Base-by-base conservation (phyloP, 192 early-diverging fungal genomes). In the Coemansia sp. region DNA sequence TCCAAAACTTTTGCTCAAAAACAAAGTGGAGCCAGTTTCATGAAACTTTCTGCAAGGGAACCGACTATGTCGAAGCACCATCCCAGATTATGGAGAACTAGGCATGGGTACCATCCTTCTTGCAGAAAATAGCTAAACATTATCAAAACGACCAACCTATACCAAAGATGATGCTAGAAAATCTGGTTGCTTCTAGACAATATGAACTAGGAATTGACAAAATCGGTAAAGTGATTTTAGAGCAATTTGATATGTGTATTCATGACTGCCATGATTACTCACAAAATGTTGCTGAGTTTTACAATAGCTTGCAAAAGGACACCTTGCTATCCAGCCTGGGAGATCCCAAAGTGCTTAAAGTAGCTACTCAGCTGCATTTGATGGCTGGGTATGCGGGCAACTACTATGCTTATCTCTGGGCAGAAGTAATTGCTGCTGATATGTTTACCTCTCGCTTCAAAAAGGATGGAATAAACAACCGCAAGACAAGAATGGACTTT, bases 31-130 rank as follows among this genome's bases (percentile, higher is more conserved):
- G 77, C 9, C 64, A 82, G 1, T 88, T 90, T 47, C 83, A 87
- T 35, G 87, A 86, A 28, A 88, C 86, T 10, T 59, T 69, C 9
- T 26, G 33, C 37, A 26, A 68, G 83, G 44, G 82, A 87, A 56
- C 68, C 40, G 88, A 91, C 64, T 91, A 90, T 68, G 82, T 91
- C 14, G 89, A 91, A 72, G 86, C 86, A 9, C 89, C 89, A n/a
- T 84, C 83, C 21, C 87, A 89, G 77, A 88, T 91, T 87, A 70
- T 90, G 20, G 88, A 90, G 61, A 90, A 88, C 64, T 85, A 80
- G 85, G 73, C 79, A 15, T 86, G 78, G 68, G 80, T 83, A 20
- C 68, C 72, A 8, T 53, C 60, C 12, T 73, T 78, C 6, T 55
- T 86, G 6, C 57, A 79, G 19, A 36, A 52, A 6, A 51, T 83